phyloP scores from a whole-genome alignment of 257 asterid genomes.

The Mitragyna speciosa region DNA sequence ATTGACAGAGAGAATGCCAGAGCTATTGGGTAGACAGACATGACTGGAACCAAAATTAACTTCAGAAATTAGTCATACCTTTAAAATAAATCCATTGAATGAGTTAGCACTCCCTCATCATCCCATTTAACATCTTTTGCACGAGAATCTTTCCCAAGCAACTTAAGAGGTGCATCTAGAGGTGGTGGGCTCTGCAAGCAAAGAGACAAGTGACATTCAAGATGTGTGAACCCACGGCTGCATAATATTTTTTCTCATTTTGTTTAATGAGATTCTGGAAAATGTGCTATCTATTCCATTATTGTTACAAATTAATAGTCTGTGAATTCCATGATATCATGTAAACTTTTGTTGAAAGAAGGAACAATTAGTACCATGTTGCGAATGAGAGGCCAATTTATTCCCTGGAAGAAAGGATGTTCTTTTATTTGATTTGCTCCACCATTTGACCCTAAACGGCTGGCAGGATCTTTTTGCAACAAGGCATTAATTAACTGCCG shows the following conservation, averaged over 20 bases:
- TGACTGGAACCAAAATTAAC: background rate
- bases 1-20: background rate
- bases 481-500: constrained; percentile 80
- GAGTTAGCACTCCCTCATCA: constrained; percentile 74
- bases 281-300: background rate
- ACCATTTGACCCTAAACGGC: constrained; percentile 79
- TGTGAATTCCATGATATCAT: no score
- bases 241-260: background rate
- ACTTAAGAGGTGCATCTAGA: constrained; percentile 63
- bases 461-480: constrained; percentile 72
- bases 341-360: background rate
- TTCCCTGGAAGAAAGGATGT: constrained; percentile 82
- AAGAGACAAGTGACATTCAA: constrained; percentile 1
- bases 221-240: background rate
- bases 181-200: constrained; percentile 78
- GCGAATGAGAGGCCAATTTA: constrained; percentile 91
- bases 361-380: constrained; percentile 61
- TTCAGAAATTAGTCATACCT: constrained; percentile 25
- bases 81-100: constrained; percentile 70
- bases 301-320: no score
- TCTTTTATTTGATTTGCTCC: constrained; percentile 92
- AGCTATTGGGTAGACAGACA: background rate
- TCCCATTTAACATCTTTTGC: constrained; percentile 65
- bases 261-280: background rate
- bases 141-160: constrained; percentile 64